A percentile compares a stretch with the other conserved stretches of the same genome.
These are phyloP conservation scores for Paraphoma chrysanthemicola DNA, from an alignment of 2,329 filamentous ascomycete genomes.

Conservation along the genomic window DNA sequence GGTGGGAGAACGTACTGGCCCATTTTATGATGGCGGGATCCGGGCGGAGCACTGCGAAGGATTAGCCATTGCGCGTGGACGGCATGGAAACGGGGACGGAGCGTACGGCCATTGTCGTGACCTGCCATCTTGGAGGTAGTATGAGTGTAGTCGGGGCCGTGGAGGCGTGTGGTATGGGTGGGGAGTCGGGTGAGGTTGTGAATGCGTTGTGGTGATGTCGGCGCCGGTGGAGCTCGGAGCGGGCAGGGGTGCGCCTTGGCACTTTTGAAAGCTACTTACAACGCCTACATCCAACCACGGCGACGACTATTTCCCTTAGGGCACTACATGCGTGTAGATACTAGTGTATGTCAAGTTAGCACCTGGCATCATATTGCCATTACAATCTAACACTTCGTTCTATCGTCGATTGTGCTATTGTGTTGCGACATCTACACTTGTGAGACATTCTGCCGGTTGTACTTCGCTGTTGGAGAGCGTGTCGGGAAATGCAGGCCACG, in stretches of 20 bases:
- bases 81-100: neutral
- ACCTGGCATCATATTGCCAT: no score
- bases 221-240: slow-evolving; percentile 15
- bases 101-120: slow-evolving; percentile 33
- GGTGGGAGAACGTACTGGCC: slow-evolving; percentile 56
- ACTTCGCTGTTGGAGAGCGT: no score
- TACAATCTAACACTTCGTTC: no score
- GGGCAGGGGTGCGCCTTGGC: slow-evolving; percentile 22
- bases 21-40: slow-evolving; percentile 66
- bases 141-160: slow-evolving; percentile 15
- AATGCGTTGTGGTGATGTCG: slow-evolving; percentile 25
- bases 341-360: no score
- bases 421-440: no score
- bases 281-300: neutral
- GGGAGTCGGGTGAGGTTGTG: slow-evolving; percentile 52
- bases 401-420: no score
- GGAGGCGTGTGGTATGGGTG: slow-evolving; percentile 27
- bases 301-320: no score
- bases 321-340: no score
- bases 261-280: neutral
- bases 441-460: no score
- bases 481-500: no score
- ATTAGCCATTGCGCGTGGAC: slow-evolving; percentile 34
- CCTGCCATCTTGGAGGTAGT: slow-evolving; percentile 36
- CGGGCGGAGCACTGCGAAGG: slow-evolving; percentile 54